phyloP scores from a whole-genome alignment of 1,284 basidiomycete species.

The Sphaerobolus stellatus region DNA sequence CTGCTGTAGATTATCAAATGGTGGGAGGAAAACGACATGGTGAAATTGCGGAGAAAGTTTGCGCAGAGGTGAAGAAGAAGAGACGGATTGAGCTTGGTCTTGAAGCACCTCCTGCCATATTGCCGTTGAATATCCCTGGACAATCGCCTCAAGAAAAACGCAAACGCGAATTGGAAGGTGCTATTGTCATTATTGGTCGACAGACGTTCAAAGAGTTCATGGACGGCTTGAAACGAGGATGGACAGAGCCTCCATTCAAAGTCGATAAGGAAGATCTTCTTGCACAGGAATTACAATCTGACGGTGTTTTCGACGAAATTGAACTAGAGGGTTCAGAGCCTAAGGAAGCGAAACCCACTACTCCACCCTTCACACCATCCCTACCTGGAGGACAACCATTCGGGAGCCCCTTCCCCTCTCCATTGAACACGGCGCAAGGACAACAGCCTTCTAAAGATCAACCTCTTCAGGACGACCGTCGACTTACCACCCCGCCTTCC shows the following conservation, averaged over 20 bases:
- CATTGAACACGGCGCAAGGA: slow-evolving; percentile 22
- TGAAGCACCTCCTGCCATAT: slow-evolving; percentile 46
- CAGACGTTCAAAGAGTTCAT: slow-evolving; percentile 95
- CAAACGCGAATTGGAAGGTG: slow-evolving; percentile 74
- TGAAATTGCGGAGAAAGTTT: slow-evolving; percentile 74
- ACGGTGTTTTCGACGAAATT: slow-evolving; percentile 77
- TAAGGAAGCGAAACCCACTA: slow-evolving; percentile 26
- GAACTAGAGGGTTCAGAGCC: slow-evolving; percentile 34
- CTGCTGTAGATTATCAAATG: slow-evolving; percentile 90
- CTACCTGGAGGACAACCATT: slow-evolving; percentile 34
- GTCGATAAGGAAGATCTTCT: slow-evolving; percentile 78
- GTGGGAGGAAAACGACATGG: slow-evolving; percentile 82
- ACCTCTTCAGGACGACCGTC: slow-evolving; percentile 27
- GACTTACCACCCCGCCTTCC: slow-evolving; percentile 48
- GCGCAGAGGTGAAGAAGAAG: slow-evolving; percentile 67
- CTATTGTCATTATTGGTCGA: slow-evolving; percentile 85
- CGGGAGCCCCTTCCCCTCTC: slow-evolving; percentile 41
- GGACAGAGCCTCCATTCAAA: slow-evolving; percentile 71
- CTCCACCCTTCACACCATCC: slow-evolving; percentile 39
- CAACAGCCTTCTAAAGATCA: slow-evolving; percentile 22
- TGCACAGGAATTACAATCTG: slow-evolving; percentile 64
- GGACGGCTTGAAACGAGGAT: slow-evolving; percentile 82
- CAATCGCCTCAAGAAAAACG: slow-evolving; percentile 56
- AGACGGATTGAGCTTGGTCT: slow-evolving; percentile 64
- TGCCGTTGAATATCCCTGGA: slow-evolving; percentile 53